Conservation (phyloP, 148 eudicot species). For the Rhododendron griersonianum region DNA sequence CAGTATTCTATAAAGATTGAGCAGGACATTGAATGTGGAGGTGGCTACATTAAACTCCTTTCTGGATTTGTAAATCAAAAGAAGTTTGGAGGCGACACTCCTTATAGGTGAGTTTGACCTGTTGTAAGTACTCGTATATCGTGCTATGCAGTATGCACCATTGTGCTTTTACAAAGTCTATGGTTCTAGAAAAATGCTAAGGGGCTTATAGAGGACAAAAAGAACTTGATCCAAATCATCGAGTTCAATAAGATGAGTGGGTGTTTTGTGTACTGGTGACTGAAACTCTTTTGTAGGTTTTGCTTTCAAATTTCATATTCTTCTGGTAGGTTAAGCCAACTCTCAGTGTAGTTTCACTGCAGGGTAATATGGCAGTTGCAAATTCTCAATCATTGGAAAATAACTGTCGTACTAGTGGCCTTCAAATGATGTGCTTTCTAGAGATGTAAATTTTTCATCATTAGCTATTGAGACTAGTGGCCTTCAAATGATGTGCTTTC, state of each 20-base stretch:
- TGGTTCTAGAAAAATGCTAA: background rate
- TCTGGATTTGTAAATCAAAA: slow-evolving; percentile 81
- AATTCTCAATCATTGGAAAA: background rate
- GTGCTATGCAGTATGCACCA: background rate
- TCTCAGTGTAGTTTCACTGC: background rate
- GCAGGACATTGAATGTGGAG: slow-evolving; percentile 88
- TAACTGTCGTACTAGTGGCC: background rate
- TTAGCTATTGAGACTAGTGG: background rate
- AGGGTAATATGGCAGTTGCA: background rate
- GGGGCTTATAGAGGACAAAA: background rate
- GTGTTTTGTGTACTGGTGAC: background rate
- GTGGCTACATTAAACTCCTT: slow-evolving; percentile 76
- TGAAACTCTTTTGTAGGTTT: background rate
- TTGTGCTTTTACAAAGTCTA: background rate
- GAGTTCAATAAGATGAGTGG: background rate
- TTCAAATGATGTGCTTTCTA: background rate
- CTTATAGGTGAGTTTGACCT: slow-evolving; percentile 56
- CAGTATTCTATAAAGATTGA: slow-evolving; percentile 73
- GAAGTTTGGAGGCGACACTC: slow-evolving; percentile 89
- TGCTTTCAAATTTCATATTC: background rate
- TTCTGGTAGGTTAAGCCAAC: background rate
- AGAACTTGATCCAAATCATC: background rate
- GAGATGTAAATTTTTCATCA: background rate
- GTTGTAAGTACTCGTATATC: background rate
- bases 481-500: background rate